Evolutionary conservation across 1,284 basidiomycete genomes (phyloP).

Genomic region (Polyporus tsugae): DNA sequence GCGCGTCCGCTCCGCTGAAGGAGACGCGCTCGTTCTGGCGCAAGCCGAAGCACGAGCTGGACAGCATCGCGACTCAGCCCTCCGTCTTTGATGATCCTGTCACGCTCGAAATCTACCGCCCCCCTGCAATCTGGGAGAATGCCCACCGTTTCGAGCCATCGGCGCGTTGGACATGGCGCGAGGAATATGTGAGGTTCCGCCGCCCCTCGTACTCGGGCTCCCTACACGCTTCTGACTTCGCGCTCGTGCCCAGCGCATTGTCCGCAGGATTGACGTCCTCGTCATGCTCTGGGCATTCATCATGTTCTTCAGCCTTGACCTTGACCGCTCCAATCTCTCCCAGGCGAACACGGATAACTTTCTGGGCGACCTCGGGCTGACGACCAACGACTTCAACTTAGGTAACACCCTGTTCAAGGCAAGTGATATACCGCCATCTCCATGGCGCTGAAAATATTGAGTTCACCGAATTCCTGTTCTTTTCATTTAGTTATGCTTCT

Average conservation of each 20-base stretch:
- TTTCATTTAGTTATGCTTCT: conserved; percentile 61
- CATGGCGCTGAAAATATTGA: background rate
- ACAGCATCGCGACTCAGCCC: conserved; percentile 45
- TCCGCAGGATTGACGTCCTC: conserved; percentile 68
- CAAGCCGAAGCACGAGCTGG: conserved; percentile 38
- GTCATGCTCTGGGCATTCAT: conserved; percentile 72
- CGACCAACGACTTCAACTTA: conserved; percentile 71
- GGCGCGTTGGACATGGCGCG: conserved; percentile 74
- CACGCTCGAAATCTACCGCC: conserved; percentile 61
- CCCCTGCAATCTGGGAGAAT: conserved; percentile 68
- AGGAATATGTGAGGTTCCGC: conserved; percentile 69
- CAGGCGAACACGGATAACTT: conserved; percentile 77
- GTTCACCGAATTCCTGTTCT: background rate
- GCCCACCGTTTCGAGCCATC: conserved; percentile 69
- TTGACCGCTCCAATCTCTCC: conserved; percentile 64
- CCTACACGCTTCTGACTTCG: background rate
- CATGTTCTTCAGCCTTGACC: conserved; percentile 66
- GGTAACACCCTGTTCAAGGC: conserved; percentile 59
- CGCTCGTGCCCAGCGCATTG: conserved; percentile 47
- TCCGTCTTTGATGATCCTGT: conserved; percentile 56
- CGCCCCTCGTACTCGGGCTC: background rate
- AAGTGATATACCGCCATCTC: background rate
- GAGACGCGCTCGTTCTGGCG: conserved; percentile 37
- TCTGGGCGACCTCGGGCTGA: conserved; percentile 66
- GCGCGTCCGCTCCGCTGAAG: conserved; percentile 31